Percentiles rank a stretch among this genome's conserved stretches.
These are phyloP conservation scores for Aureococcus anophagefferens DNA, from an alignment of 108 stramenopile genomes.

Conservation along the genomic window DNA sequence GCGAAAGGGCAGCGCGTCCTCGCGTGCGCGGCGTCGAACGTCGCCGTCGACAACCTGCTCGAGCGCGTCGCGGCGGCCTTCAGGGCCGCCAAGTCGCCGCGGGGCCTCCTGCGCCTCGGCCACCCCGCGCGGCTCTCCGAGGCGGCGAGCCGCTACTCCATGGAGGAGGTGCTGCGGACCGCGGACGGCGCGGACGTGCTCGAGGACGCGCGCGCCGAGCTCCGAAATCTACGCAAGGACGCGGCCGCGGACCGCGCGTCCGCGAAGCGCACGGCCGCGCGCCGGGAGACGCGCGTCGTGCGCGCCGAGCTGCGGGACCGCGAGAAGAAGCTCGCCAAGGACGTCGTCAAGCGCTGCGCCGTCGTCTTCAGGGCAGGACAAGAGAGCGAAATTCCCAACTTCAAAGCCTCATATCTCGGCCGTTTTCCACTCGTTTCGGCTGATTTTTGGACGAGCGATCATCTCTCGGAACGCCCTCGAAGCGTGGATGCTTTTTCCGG, in stretches of 20 bases:
- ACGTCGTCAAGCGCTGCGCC: conserved; percentile 59
- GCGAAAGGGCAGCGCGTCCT: conserved; percentile 60
- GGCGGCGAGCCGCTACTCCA: conserved; percentile 63
- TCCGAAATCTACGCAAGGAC: conserved; percentile 36
- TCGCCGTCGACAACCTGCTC: conserved; percentile 93
- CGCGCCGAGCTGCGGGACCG: conserved; percentile 73
- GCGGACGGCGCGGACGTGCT: conserved; percentile 92
- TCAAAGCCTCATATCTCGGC: too few species aligned
- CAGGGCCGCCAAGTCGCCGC: conserved; percentile 4
- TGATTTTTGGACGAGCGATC: too few species aligned
- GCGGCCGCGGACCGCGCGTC: conserved; percentile 3
- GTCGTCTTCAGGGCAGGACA: too few species aligned
- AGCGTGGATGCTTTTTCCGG: too few species aligned
- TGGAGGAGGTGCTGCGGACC: conserved; percentile 75
- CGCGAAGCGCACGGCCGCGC: conserved; percentile 45
- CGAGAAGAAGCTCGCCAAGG: conserved; percentile 74
- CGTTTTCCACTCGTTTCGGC: too few species aligned
- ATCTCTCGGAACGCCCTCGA: too few species aligned
- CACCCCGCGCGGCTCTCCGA: conserved; percentile 84
- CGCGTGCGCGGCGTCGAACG: conserved; percentile 94
- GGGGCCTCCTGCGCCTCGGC: conserved; percentile 71
- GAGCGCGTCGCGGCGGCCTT: conserved; percentile 52
- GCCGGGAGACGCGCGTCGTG: conserved; percentile 58
- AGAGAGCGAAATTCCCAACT: too few species aligned
- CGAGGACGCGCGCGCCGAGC: conserved; percentile 70